Base-by-base conservation (phyloP, 202 grass and related monocot genomes). In the Digitaria exilis region DNA sequence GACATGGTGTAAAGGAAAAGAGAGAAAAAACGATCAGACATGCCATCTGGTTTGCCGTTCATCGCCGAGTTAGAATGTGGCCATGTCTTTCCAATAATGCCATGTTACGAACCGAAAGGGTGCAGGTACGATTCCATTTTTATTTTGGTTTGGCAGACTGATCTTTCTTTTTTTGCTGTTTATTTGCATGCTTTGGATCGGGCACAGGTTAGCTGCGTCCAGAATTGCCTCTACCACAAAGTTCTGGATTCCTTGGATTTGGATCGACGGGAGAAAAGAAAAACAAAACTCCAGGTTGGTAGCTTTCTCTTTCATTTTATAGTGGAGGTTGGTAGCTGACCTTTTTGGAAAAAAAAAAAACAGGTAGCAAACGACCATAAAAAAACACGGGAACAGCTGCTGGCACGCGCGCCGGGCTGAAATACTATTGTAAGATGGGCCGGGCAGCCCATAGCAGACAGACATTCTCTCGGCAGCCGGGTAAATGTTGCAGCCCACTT, bases 1-100 rank as follows among this genome's bases (percentile, higher is more conserved):
- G 56, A 28, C 55, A 57, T 57, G 54, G 79, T 82, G 66, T 72
- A 72, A 82, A 82, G 79, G 24, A 18, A 0, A 1, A 13, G 35
- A 13, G 17, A 25, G 26, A 10, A 9, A 29, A 60, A 57, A 29
- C 26, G 25, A 61, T 15, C 58, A 29, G 28, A 62, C 59, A 62
- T 62, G 59, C 59, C 59, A 30, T 62, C 4, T 30, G 28, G 26
- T 62, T 31, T 62, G 26, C 59, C 6, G 13, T 31, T 61, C 0
- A 39, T 42, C 45, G 2, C 14, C 58, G 21, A 71, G n/a, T 4
- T 12, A 24, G 21, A 56, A 56, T 21, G 52, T 60, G 66, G 51
- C 17, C 8, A 16, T 43, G 12, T 35, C 5, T 49, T 35, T 1
- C 15, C 68, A 73, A 62, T 82, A 73, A 83, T 75, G 58, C 43